Conservation (phyloP, 2,329 filamentous ascomycete species). For the Diplodia seriata region DNA sequence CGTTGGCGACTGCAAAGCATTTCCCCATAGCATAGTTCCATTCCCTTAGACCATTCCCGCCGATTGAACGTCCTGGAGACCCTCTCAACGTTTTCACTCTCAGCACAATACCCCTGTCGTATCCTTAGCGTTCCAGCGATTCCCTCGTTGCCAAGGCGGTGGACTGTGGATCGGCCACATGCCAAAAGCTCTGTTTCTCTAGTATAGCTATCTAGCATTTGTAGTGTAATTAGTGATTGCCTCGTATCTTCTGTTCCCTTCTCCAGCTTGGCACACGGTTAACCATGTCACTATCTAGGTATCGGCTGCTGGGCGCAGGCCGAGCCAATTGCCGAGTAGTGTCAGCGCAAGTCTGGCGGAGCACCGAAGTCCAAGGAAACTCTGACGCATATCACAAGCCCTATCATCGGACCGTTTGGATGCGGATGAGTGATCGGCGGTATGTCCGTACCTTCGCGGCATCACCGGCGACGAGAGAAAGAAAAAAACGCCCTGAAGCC, state of each 20-base stretch:
- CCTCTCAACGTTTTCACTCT: slow-evolving; percentile 6
- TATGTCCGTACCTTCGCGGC: neutral
- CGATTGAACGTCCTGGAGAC: slow-evolving; percentile 25
- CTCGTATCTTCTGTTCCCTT: neutral
- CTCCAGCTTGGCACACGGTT: neutral
- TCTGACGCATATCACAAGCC: slow-evolving; percentile 3
- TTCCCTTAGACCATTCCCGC: slow-evolving; percentile 20
- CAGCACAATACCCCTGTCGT: slow-evolving; percentile 27
- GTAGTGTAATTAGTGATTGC: neutral
- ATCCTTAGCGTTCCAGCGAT: slow-evolving; percentile 29
- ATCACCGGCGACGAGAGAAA: neutral
- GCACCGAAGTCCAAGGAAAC: no score
- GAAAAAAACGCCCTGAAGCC: slow-evolving; percentile 4
- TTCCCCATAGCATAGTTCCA: neutral
- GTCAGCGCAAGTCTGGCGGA: no score
- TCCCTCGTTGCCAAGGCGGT: neutral
- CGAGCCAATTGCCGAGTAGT: neutral
- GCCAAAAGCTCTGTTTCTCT: slow-evolving; percentile 4
- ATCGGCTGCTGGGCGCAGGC: neutral
- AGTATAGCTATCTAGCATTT: neutral
- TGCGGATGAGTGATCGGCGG: neutral
- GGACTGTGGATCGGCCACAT: slow-evolving; percentile 10
- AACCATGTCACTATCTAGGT: no score
- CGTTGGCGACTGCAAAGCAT: neutral
- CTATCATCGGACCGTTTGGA: slow-evolving; percentile 12